Evolutionary conservation across 169 alveolate genomes (phyloP).

Genomic region (Besnoitia besnoiti): DNA sequence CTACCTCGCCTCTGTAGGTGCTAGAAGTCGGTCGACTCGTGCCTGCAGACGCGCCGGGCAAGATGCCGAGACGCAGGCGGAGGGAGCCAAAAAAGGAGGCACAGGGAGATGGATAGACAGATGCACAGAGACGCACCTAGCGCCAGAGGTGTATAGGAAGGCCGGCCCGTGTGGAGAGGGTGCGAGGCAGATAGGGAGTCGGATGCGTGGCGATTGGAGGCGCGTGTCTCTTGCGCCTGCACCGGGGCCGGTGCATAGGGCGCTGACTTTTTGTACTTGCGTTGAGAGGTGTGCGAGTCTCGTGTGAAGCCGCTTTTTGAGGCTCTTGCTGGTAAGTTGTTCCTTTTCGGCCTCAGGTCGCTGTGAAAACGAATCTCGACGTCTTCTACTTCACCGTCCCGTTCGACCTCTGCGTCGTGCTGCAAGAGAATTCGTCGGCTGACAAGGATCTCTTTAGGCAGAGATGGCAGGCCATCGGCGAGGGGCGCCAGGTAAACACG

Average conservation of each 20-base stretch:
- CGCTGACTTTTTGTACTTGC: neutral
- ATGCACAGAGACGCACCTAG: too few relatives aligned
- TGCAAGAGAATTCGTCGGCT: slow-evolving; percentile 67
- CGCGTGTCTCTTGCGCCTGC: neutral
- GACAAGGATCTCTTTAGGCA: slow-evolving; percentile 74
- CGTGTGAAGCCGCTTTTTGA: neutral
- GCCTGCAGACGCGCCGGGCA: too few relatives aligned
- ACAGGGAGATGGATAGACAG: too few relatives aligned
- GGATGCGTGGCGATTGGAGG: too few relatives aligned
- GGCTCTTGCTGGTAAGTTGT: neutral
- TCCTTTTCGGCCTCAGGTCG: slow-evolving; percentile 65
- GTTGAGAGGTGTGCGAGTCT: neutral
- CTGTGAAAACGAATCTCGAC: slow-evolving; percentile 74
- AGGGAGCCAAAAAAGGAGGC: too few relatives aligned
- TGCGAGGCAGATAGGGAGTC: too few relatives aligned
- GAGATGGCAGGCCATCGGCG: slow-evolving; percentile 76
- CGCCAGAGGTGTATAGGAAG: too few relatives aligned
- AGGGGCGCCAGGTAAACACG: slow-evolving; percentile 77
- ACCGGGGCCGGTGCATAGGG: neutral
- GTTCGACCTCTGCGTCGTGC: slow-evolving; percentile 69
- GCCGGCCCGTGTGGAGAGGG: too few relatives aligned
- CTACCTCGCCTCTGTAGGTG: too few relatives aligned
- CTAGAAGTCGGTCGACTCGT: too few relatives aligned
- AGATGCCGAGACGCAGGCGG: too few relatives aligned
- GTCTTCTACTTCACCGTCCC: slow-evolving; percentile 76